Evolutionary conservation across 768 basidiomycete genomes (phyloP).

Genomic region (Mycena galopus): DNA sequence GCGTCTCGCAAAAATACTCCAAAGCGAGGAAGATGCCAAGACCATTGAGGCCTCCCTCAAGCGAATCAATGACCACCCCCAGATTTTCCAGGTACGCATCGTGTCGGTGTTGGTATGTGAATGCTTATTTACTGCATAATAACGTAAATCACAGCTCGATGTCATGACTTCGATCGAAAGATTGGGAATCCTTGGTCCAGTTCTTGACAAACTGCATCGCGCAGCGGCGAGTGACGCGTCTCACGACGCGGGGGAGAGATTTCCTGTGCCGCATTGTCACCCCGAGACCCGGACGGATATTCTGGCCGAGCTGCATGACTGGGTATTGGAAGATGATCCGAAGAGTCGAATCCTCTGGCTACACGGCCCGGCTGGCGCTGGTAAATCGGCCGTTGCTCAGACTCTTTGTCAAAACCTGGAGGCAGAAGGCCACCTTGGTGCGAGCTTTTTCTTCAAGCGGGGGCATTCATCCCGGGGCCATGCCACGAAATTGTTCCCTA

Average conservation of each 20-base stretch:
- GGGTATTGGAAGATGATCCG: background rate
- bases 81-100: no score
- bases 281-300: background rate
- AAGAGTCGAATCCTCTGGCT: background rate
- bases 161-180: no score
- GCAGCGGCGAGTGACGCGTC: background rate
- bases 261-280: background rate
- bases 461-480: background rate
- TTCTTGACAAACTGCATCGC: no score
- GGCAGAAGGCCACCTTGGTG: background rate
- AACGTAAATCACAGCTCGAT: no score
- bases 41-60: no score
- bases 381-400: conserved; percentile 10
- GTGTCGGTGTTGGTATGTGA: no score
- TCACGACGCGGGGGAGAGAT: background rate
- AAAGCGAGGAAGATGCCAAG: no score
- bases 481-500: background rate
- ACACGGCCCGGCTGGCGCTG: background rate
- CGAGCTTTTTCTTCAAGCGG: conserved; percentile 4
- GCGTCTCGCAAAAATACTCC: no score
- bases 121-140: no score
- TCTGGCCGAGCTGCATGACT: background rate
- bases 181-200: no score
- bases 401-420: background rate
- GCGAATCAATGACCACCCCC: no score